A percentile compares a stretch with the other conserved stretches of the same genome.
These are phyloP conservation scores for Lyophyllum shimeji DNA, from an alignment of 768 basidiomycete genomes.

Conservation along the genomic window DNA sequence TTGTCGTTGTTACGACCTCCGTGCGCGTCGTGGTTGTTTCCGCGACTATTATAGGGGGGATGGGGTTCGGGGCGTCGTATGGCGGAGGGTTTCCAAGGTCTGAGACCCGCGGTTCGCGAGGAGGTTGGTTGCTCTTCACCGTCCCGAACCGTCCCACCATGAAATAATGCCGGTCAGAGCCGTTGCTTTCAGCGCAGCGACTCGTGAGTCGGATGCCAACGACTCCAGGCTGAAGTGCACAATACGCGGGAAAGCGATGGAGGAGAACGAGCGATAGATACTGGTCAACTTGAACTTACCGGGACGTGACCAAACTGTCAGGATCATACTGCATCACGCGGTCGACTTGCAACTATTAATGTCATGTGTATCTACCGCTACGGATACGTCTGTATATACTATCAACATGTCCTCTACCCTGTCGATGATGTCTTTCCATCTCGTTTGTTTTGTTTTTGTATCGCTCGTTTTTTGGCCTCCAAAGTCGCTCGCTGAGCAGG, in stretches of 20 bases:
- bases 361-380: conserved; percentile 1
- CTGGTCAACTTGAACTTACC: neutral
- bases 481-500: conserved; percentile 55
- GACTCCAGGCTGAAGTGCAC: neutral
- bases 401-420: neutral
- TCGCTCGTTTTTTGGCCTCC: conserved; percentile 54
- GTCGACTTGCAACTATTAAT: neutral
- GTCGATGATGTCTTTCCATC: conserved; percentile 6
- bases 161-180: conserved; percentile 8
- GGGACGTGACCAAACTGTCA: neutral
- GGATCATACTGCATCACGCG: neutral
- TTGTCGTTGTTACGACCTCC: conserved; percentile 44
- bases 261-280: neutral
- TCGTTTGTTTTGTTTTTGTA: conserved; percentile 54
- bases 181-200: neutral
- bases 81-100: conserved; percentile 28
- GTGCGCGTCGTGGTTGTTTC: conserved; percentile 51
- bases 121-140: conserved; percentile 9
- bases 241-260: neutral
- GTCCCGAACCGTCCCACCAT: conserved; percentile 26
- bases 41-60: conserved; percentile 35
- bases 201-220: neutral
- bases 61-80: conserved; percentile 27
- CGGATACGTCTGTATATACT: no score
- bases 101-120: conserved; percentile 6